Percentiles rank a stretch among this genome's conserved stretches.
phyloP scores from a whole-genome alignment of 345 rosid species.

The Heritiera littoralis region DNA sequence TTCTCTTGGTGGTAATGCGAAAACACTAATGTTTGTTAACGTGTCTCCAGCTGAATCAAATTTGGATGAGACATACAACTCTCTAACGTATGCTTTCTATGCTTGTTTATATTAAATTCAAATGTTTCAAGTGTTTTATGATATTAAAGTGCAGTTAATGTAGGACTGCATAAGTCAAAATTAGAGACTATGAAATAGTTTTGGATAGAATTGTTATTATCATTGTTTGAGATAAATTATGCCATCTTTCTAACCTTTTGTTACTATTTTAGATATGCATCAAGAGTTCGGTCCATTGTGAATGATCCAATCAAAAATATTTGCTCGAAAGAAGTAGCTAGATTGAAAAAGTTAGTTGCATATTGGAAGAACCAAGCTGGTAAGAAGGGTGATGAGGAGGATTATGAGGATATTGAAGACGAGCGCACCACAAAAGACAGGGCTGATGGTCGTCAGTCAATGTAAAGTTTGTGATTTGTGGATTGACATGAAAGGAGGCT shows the following conservation, averaged over 20 bases:
- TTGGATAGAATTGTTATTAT: neutral
- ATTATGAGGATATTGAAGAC: slow-evolving; percentile 78
- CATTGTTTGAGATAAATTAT: neutral
- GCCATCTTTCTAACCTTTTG: no score
- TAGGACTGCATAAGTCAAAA: no score
- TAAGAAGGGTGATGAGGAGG: slow-evolving; percentile 70
- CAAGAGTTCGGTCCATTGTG: slow-evolving; percentile 88
- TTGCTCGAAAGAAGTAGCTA: slow-evolving; percentile 80
- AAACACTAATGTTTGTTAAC: slow-evolving; percentile 77
- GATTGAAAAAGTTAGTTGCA: slow-evolving; percentile 77
- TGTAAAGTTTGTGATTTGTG: slow-evolving; percentile 31
- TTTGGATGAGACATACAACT: slow-evolving; percentile 89
- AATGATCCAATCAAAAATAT: slow-evolving; percentile 90
- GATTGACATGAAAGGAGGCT: neutral
- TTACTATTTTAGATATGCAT: slow-evolving; percentile 26
- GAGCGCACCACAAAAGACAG: slow-evolving; percentile 50
- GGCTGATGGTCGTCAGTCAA: slow-evolving; percentile 57
- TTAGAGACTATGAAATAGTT: neutral
- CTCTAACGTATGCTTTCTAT: slow-evolving; percentile 59
- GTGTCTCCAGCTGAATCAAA: slow-evolving; percentile 89
- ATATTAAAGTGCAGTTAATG: neutral
- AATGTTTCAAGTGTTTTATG: neutral
- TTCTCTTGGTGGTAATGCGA: slow-evolving; percentile 36
- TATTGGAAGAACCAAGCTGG: slow-evolving; percentile 96
- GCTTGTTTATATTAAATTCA: neutral